Percentiles rank a stretch among this genome's conserved stretches.
Conservation (phyloP, 306 rosid genomes). For the Quercus wislizeni region DNA sequence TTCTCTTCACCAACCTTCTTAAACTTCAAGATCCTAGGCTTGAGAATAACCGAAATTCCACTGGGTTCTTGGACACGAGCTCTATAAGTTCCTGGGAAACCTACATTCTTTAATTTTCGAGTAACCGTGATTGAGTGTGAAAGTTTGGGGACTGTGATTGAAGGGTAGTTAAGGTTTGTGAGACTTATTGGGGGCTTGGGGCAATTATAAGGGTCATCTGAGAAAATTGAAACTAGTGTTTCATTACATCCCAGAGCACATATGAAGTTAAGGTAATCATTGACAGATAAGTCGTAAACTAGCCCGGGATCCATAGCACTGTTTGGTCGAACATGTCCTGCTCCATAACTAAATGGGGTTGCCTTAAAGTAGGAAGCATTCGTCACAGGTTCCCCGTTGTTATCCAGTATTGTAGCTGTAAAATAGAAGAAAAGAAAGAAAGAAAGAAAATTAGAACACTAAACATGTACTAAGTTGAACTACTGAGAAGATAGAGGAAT, state of each 20-base stretch:
- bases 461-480: background rate
- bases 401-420: slow-evolving; percentile 61
- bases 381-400: slow-evolving; percentile 47
- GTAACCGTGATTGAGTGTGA: slow-evolving; percentile 46
- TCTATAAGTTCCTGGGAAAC: slow-evolving; percentile 58
- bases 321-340: slow-evolving; percentile 80
- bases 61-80: slow-evolving; percentile 42
- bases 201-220: slow-evolving; percentile 41
- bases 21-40: slow-evolving; percentile 65
- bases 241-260: slow-evolving; percentile 64
- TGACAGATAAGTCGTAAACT: slow-evolving; percentile 58
- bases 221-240: slow-evolving; percentile 46
- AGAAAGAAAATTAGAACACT: background rate
- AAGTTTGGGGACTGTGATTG: slow-evolving; percentile 73
- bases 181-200: slow-evolving; percentile 28
- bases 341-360: slow-evolving; percentile 80
- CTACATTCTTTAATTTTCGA: slow-evolving; percentile 73
- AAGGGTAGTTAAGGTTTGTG: slow-evolving; percentile 74
- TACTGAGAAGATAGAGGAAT: background rate
- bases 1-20: slow-evolving; percentile 58
- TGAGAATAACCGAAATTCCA: slow-evolving; percentile 48
- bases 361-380: slow-evolving; percentile 54
- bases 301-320: slow-evolving; percentile 84
- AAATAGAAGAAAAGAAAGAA: background rate
- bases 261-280: slow-evolving; percentile 63